Base-by-base conservation (phyloP, 2,329 filamentous ascomycete species). In the Penicillium sp. region DNA sequence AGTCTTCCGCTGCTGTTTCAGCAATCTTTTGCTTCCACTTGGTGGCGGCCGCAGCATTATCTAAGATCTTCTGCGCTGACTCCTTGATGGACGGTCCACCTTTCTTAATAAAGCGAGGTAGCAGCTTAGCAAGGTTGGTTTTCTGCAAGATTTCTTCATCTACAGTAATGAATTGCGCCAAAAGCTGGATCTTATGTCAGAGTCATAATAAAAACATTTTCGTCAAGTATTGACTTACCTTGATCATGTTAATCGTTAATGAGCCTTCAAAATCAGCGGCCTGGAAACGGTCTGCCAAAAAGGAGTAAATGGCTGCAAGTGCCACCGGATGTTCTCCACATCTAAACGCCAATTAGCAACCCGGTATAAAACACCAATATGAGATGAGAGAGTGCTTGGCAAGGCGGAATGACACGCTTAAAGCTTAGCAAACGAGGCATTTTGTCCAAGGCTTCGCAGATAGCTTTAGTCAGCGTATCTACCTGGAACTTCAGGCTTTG, bases 91-190 rank as follows among this genome's bases (percentile, higher is more conserved):
- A 76, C n/a, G 79, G 80, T 61, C 82, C 82, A 26, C 84, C 84
- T 60, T 82, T 82, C 70, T 86, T 88, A 52, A 81, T 75, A 61
- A 86, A 82, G 26, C 81, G 78, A 3, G 79, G 78, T 16, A 87
- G 71, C 16, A 86, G 76, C 66, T 86, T 87, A 53, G 78, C 78
- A 29, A 87, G 72, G 63, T 86, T 86, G 9, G 82, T 85, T 66
- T 84, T 85, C 63, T 85, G 81, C 24, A 87, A 74, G 49, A 82
- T 78, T 49, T 84, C 81, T 57, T 80, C 80, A 55, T 83, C 85
- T 64, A 87, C 75, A 7, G 83, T 86, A 14, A 79, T 79, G 60
- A 84, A 86, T 44, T 77, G 77, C 27, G 78, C 73, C 64, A 87
- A 77, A 47, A 86, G 72, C 78, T 85, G 33, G 27, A 59, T 24